A percentile compares a stretch with the other conserved stretches of the same genome.
Conservation (phyloP, 164 flowering plant genomes). For the Macadamia integrifolia region DNA sequence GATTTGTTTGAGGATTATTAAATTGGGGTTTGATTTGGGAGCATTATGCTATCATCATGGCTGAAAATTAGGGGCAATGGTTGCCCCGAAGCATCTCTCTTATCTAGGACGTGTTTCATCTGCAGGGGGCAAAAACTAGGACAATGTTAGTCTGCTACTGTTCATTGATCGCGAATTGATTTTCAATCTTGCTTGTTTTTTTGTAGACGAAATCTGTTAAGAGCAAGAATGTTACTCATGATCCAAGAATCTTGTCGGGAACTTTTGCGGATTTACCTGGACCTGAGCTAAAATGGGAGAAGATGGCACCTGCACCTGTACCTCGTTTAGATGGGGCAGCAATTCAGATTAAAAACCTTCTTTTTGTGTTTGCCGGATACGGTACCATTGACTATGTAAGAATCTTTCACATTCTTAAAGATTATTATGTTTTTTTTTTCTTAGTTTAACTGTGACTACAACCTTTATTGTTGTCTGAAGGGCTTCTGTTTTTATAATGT, state of each 20-base stretch:
- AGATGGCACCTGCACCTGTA: conserved; percentile 75
- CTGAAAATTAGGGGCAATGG: not conserved
- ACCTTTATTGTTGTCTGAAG: not conserved
- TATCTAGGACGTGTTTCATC: no score
- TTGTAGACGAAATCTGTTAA: conserved; percentile 18
- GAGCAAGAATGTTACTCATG: not conserved
- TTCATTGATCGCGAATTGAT: no score
- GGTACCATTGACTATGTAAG: conserved; percentile 70
- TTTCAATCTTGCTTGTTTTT: not conserved
- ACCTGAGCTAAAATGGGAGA: conserved; percentile 72
- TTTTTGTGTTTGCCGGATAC: conserved; percentile 83
- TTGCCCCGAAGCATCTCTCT: no score
- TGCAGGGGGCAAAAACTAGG: no score
- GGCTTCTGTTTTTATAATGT: not conserved
- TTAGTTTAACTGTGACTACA: not conserved
- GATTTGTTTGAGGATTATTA: not conserved
- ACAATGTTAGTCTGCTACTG: no score
- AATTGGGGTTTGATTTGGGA: not conserved
- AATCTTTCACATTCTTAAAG: not conserved
- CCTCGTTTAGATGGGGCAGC: conserved; percentile 87
- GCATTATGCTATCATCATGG: not conserved
- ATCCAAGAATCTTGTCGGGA: conserved; percentile 39
- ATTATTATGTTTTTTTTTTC: not conserved
- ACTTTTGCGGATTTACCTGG: conserved; percentile 82
- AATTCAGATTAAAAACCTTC: conserved; percentile 65